Percentiles rank a stretch among this genome's conserved stretches.
Evolutionary conservation across 148 eudicot species (phyloP).

Genomic region (Rheum nobile): DNA sequence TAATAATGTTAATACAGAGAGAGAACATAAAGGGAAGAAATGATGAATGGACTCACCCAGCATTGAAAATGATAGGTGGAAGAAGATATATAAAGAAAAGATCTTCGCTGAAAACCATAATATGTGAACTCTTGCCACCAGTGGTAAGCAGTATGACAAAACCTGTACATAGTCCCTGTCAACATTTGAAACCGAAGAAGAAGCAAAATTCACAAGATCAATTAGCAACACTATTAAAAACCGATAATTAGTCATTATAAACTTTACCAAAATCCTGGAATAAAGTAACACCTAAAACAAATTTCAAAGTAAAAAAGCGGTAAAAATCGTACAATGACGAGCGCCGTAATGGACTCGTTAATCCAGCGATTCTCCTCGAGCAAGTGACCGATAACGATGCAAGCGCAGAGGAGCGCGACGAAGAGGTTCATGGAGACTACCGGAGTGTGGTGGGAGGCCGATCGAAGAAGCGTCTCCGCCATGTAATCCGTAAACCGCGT

Average conservation of each 20-base stretch:
- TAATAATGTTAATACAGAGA: neutral
- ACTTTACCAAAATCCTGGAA: neutral
- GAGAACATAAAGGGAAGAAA: neutral
- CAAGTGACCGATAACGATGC: conserved; percentile 65
- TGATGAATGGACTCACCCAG: conserved; percentile 38
- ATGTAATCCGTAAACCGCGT: neutral
- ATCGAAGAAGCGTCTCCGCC: neutral
- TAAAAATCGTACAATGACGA: conserved; percentile 15
- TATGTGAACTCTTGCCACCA: conserved; percentile 53
- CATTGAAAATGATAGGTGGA: conserved; percentile 83
- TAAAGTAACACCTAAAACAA: neutral
- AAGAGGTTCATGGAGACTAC: conserved; percentile 59
- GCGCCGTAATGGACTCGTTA: conserved; percentile 62
- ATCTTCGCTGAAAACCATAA: conserved; percentile 70
- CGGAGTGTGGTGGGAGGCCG: conserved; percentile 40
- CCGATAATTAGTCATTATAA: neutral
- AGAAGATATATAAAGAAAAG: conserved; percentile 78
- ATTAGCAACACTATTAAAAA: neutral
- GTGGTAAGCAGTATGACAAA: conserved; percentile 43
- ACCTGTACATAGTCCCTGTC: conserved; percentile 63
- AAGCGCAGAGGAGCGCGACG: conserved; percentile 53
- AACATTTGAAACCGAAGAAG: conserved; percentile 1
- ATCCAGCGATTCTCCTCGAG: conserved; percentile 61
- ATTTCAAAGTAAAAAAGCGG: neutral
- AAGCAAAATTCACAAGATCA: neutral